phyloP scores from a whole-genome alignment of 495 filamentous ascomycete genomes.

The Tuber brumale region DNA sequence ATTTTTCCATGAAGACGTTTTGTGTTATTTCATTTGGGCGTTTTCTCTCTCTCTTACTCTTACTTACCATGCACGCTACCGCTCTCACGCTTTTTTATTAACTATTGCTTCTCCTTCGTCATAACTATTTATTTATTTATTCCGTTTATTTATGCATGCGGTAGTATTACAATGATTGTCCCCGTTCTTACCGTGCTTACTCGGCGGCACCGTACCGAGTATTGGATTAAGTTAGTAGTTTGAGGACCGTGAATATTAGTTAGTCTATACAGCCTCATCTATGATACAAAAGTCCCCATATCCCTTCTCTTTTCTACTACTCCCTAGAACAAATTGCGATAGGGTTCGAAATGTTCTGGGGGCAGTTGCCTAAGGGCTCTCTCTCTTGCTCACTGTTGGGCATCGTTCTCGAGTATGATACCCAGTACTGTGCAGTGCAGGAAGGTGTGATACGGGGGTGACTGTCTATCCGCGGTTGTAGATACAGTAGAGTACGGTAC shows the following conservation, averaged over 20 bases:
- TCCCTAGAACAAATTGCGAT: too few species aligned
- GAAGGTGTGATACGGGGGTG: too few species aligned
- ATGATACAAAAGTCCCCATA: too few species aligned
- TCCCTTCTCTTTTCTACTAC: too few species aligned
- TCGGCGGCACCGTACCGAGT: not conserved
- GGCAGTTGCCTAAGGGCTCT: too few species aligned
- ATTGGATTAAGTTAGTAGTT: not conserved
- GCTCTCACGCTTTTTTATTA: not conserved
- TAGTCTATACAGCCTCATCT: not conserved
- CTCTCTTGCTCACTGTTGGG: too few species aligned
- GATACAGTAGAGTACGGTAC: too few species aligned
- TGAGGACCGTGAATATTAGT: not conserved
- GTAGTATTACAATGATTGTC: not conserved
- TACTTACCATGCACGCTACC: not conserved
- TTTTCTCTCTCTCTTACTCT: not conserved
- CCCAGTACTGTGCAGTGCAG: too few species aligned
- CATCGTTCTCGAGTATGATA: too few species aligned
- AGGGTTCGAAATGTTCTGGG: too few species aligned
- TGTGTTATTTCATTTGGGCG: not conserved
- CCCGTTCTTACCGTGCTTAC: not conserved
- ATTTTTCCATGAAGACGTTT: not conserved
- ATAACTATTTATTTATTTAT: not conserved
- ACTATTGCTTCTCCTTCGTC: not conserved
- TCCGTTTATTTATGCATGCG: not conserved
- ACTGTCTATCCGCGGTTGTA: too few species aligned